These are phyloP conservation scores for Adiantum capillusveneris DNA, from an alignment of 75 land plant species.

Conservation along the genomic window DNA sequence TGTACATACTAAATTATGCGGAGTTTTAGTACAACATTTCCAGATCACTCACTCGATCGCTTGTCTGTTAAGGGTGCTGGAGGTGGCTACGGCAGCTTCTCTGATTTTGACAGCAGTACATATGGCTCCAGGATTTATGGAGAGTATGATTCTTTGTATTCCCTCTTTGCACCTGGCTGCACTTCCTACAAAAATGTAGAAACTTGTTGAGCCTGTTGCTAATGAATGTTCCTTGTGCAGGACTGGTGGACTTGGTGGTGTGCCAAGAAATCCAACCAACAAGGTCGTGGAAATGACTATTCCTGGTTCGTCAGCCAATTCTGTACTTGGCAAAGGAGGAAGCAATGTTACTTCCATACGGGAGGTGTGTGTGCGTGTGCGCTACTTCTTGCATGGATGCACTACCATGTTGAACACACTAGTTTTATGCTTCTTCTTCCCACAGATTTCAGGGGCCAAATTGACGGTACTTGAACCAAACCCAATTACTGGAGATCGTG, in stretches of 20 bases:
- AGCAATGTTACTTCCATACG: slow-evolving; percentile 42
- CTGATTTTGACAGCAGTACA: background rate
- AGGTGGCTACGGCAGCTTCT: slow-evolving; percentile 7
- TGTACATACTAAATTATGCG: no score
- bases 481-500: slow-evolving; percentile 28
- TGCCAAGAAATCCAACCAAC: background rate
- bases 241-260: background rate
- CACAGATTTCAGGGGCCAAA: slow-evolving; percentile 66
- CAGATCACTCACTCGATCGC: no score
- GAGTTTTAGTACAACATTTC: no score
- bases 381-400: no score
- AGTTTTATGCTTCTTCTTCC: no score
- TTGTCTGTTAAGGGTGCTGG: background rate
- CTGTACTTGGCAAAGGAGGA: slow-evolving; percentile 70
- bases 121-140: background rate
- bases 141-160: background rate
- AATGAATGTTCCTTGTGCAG: no score
- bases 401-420: no score
- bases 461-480: slow-evolving; percentile 41
- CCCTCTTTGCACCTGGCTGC: no score
- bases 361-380: slow-evolving; percentile 24
- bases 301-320: slow-evolving; percentile 47
- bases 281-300: slow-evolving; percentile 38
- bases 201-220: no score
- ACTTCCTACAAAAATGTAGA: no score